These are phyloP conservation scores for Schizophyllum commune DNA, from an alignment of 1,284 basidiomycete genomes.

Conservation along the genomic window DNA sequence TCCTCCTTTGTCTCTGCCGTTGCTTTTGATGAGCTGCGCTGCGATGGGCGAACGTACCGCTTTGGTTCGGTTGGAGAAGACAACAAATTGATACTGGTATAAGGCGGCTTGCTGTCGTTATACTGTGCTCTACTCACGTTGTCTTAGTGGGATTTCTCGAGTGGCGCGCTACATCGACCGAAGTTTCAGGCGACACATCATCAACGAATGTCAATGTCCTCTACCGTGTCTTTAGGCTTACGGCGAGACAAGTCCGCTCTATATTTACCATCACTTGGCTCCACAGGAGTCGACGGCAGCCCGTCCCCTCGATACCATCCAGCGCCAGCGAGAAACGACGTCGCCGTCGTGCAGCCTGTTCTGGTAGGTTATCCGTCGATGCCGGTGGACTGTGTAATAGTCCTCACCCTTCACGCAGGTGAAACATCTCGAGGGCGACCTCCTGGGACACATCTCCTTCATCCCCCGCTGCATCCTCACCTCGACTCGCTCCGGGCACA, in stretches of 20 bases:
- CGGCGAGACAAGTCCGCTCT: constrained; percentile 51
- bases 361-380: constrained; percentile 45
- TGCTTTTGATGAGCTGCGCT: constrained; percentile 82
- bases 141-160: constrained; percentile 84
- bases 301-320: constrained; percentile 64
- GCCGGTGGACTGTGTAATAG: too few species aligned
- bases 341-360: constrained; percentile 87
- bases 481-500: constrained; percentile 59
- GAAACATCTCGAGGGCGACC: constrained; percentile 71
- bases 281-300: constrained; percentile 26
- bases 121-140: constrained; percentile 3
- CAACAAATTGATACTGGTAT: constrained; percentile 81
- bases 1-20: constrained; percentile 88
- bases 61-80: constrained; percentile 94
- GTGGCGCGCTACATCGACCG: constrained; percentile 66
- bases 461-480: constrained; percentile 72
- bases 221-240: constrained; percentile 60
- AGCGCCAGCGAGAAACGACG: constrained; percentile 82
- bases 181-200: constrained; percentile 63
- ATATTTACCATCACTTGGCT: constrained; percentile 38
- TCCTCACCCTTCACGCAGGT: constrained; percentile 38
- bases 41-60: constrained; percentile 82
- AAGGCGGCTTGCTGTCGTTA: constrained; percentile 13
- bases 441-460: constrained; percentile 66
- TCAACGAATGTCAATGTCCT: constrained; percentile 67